These are phyloP conservation scores for Chlorokybus atmophyticus DNA, from an alignment of 139 green algal genomes.

Conservation along the genomic window DNA sequence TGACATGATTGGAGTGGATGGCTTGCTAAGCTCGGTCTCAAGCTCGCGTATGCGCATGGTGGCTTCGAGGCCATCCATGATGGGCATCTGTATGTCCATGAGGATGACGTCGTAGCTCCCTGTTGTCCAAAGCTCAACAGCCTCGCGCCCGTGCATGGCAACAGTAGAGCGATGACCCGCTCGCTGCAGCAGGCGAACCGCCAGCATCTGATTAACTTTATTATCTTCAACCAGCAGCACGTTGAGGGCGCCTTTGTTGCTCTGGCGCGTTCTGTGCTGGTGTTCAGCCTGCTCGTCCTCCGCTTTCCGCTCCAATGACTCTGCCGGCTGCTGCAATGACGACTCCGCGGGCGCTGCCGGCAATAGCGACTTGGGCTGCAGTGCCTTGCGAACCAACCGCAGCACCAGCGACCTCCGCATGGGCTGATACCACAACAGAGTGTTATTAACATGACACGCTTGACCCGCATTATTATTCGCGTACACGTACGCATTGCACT, in stretches of 20 bases:
- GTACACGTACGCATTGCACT: too few species aligned
- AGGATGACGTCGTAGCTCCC: slow-evolving; percentile 8
- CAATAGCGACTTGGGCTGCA: too few species aligned
- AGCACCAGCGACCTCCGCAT: too few species aligned
- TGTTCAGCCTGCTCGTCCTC: too few species aligned
- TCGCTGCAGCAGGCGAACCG: neutral
- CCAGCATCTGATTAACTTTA: neutral
- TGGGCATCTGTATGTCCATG: slow-evolving; percentile 11
- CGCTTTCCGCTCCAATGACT: too few species aligned
- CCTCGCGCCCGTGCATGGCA: neutral
- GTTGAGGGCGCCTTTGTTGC: neutral
- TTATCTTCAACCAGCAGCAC: neutral
- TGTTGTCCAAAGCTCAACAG: neutral
- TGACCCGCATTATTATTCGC: too few species aligned
- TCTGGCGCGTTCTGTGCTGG: too few species aligned
- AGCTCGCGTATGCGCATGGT: slow-evolving; percentile 4
- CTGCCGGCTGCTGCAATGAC: too few species aligned
- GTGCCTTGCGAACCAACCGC: too few species aligned
- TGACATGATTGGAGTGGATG: neutral
- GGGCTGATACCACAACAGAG: too few species aligned
- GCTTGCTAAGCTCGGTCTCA: neutral
- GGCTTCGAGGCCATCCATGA: neutral
- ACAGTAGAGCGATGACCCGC: neutral
- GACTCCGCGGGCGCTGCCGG: too few species aligned
- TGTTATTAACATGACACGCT: too few species aligned